These are phyloP conservation scores for Aspergillus sp. DNA, from an alignment of 2,329 filamentous ascomycete species.

Conservation along the genomic window DNA sequence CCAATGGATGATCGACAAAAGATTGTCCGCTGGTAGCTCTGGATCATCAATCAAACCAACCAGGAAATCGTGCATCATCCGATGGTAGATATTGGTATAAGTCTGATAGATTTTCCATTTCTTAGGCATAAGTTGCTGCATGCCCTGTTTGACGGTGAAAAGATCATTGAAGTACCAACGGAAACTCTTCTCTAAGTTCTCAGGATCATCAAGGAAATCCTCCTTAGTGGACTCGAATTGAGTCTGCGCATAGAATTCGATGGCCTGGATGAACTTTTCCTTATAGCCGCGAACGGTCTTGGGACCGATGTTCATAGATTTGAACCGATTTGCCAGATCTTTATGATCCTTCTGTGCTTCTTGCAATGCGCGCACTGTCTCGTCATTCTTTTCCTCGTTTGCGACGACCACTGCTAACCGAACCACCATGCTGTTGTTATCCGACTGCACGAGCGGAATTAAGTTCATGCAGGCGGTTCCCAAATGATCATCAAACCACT, in stretches of 20 bases:
- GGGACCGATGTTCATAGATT: slow-evolving; percentile 88
- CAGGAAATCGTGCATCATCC: slow-evolving; percentile 91
- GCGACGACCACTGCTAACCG: slow-evolving; percentile 87
- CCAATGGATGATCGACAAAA: slow-evolving; percentile 90
- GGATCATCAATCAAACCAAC: slow-evolving; percentile 75
- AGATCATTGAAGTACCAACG: slow-evolving; percentile 98
- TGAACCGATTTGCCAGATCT: slow-evolving; percentile 86
- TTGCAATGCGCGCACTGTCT: slow-evolving; percentile 81
- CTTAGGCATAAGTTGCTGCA: slow-evolving; percentile 85
- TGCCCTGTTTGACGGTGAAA: slow-evolving; percentile 87
- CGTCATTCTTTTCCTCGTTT: slow-evolving; percentile 93
- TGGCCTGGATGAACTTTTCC: slow-evolving; percentile 81
- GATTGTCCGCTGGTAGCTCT: slow-evolving; percentile 75
- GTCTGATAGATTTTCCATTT: slow-evolving; percentile 94
- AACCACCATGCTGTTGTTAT: slow-evolving; percentile 84
- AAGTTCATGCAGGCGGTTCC: slow-evolving; percentile 82
- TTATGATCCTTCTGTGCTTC: slow-evolving; percentile 94
- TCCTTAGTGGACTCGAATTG: slow-evolving; percentile 67
- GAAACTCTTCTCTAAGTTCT: slow-evolving; percentile 75
- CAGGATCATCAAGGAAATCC: slow-evolving; percentile 75
- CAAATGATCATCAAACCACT: slow-evolving; percentile 94
- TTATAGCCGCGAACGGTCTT: slow-evolving; percentile 94
- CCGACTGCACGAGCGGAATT: slow-evolving; percentile 76
- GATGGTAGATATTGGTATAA: slow-evolving; percentile 85
- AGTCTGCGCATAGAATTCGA: slow-evolving; percentile 63